These are phyloP conservation scores for Rhytidhysteron rufulum DNA, from an alignment of 2,329 filamentous ascomycete species.

Conservation along the genomic window DNA sequence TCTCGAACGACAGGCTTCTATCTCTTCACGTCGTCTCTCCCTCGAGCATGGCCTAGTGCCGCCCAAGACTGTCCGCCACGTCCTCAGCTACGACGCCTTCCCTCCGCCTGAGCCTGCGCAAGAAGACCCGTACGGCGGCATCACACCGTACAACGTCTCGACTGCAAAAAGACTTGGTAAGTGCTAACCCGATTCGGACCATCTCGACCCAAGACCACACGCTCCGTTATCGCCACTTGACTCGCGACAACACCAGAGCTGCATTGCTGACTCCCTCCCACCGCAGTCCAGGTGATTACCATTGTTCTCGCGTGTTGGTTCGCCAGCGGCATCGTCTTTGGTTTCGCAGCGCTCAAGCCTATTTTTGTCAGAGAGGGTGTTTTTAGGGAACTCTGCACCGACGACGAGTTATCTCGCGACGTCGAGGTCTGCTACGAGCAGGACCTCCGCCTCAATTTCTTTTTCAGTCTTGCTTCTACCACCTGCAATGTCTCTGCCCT, in stretches of 20 bases:
- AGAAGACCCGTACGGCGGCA: slow-evolving; percentile 39
- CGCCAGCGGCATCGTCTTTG: slow-evolving; percentile 39
- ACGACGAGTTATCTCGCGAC: slow-evolving; percentile 24
- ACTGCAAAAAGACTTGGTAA: slow-evolving; percentile 29
- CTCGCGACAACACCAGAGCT: no score
- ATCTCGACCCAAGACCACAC: slow-evolving; percentile 7
- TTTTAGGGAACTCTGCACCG: slow-evolving; percentile 33
- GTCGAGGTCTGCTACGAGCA: slow-evolving; percentile 37
- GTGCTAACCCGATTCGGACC: slow-evolving; percentile 5
- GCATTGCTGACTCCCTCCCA: slow-evolving; percentile 7
- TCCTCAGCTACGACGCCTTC: slow-evolving; percentile 49
- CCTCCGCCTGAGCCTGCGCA: slow-evolving; percentile 36
- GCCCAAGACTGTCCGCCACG: slow-evolving; percentile 33
- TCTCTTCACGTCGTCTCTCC: slow-evolving; percentile 25
- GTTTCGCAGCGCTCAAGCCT: slow-evolving; percentile 38
- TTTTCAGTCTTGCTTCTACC: slow-evolving; percentile 36
- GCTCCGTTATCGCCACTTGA: no score
- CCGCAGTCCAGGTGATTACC: slow-evolving; percentile 29
- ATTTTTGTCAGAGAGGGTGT: slow-evolving; percentile 37
- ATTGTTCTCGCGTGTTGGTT: slow-evolving; percentile 37
- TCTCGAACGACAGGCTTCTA: slow-evolving; percentile 26
- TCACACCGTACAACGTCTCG: slow-evolving; percentile 50
- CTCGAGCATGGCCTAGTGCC: slow-evolving; percentile 21
- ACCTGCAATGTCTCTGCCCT: slow-evolving; percentile 37
- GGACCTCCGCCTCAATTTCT: slow-evolving; percentile 36